Base-by-base conservation (phyloP, 805 yeast genomes). In the Myxozyma lipomycoides region DNA sequence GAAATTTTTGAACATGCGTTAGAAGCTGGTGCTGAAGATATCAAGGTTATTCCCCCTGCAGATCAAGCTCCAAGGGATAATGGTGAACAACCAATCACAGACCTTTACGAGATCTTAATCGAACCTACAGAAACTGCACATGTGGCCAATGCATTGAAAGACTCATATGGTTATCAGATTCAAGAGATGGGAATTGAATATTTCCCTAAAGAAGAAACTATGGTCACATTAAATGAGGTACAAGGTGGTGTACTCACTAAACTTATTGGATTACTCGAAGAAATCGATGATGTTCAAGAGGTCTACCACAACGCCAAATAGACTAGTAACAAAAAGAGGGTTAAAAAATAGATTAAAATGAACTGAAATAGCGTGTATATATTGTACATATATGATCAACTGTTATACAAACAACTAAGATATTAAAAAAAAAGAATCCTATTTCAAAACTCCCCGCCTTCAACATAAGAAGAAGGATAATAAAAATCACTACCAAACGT, bases 201-300 rank as follows among this genome's bases (percentile, higher is more conserved):
- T 62, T 67, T 79, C 5, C 80, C 95, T 0, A 81, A 79, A 40
- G 70, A 74, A 1, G 95, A 84, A 41, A 75, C 78, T 60, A 69
- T 71, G 54, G 81, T 81, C 2, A 76, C 73, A 9, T 76, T 83
- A 26, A 74, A 76, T 49, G 80, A 73, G 23, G 88, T 80, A 2
- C 68, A 74, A 5, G 71, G 67, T 51, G 75, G 73, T 52, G 73
- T 74, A 34, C 76, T 79, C 60, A 75, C 76, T 15, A 84, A 80
- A 62, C 78, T 89, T 32, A 66, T 83, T 30, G 70, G 66, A 21
- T 73, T 74, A 43, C 71, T 91, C 41, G 95, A 87, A 47, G 87
- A 82, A 30, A 70, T 88, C n/a, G 88, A 84, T 44, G 98, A 93
- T 61, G 86, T 91, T 19, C 81, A 87, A 4, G 87, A 80, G 55